Evolutionary conservation across 2,329 filamentous ascomycete species (phyloP), one percentile per base, ranked within the genome.

Genomic region (Arthrinium puccinioides): DNA sequence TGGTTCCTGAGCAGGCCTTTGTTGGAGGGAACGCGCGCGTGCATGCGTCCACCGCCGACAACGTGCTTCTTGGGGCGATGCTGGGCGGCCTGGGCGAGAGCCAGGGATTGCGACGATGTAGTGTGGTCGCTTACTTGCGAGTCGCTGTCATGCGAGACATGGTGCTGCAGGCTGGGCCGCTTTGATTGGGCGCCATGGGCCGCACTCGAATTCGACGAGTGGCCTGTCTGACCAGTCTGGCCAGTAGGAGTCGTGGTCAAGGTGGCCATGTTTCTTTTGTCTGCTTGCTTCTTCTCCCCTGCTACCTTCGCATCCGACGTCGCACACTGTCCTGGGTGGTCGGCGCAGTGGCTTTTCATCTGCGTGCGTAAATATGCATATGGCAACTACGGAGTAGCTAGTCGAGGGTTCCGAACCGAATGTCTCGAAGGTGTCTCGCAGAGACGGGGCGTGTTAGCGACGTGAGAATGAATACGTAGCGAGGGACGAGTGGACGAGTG

Each of bases 121-220:
- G 48, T 44, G 42, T 52, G 52, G 46, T 54, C 56, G 54, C 50
- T 59, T 44, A 47, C 50, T 48, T 59, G 59, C 28, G 57, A 60
- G 41, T 62, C 60, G 47, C 53, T 60, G 48, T 62, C 49, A 43
- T 42, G 36, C 33, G 40, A 39, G 33, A 39, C 37, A 39, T 52
- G 55, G 40, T 56, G 59, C 44, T 48, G 48, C 41, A 54, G 55
- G 38, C 60, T 46, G 52, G 69, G 63, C 19, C 67, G 66, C 61
- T 73, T 74, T 74, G 70, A 74, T 74, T 75, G 71, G 71, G 61
- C 59, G 54, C 59, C 21, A 38, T 42, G 57, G 47, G 61, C 56
- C 48, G n/a, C n/a, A n/a, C n/a, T n/a, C n/a, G n/a, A n/a, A n/a
- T n/a, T n/a, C n/a, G n/a, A n/a, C n/a, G n/a, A n/a, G n/a, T n/a